Conservation (phyloP, 441 rosid species). For the Erysimum pusillum region DNA sequence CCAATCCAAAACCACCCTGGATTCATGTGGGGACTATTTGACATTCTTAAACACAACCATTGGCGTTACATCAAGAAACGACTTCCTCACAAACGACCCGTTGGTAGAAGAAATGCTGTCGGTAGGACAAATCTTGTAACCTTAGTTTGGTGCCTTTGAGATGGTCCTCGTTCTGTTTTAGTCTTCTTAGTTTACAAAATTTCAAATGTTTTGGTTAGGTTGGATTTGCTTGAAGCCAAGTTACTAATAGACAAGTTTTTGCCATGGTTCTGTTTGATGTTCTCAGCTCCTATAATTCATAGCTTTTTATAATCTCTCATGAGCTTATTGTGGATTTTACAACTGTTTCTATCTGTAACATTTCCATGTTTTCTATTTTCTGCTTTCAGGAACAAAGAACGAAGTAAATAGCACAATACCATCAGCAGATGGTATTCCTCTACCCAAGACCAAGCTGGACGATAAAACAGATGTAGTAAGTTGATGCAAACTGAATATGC, state of each 20-base stretch:
- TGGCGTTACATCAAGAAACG: slow-evolving; percentile 79
- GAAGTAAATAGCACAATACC: slow-evolving; percentile 33
- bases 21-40: slow-evolving; percentile 78
- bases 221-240: slow-evolving; percentile 8
- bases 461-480: slow-evolving; percentile 50
- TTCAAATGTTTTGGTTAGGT: neutral
- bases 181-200: neutral
- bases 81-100: slow-evolving; percentile 55
- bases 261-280: slow-evolving; percentile 18
- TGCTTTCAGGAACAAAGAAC: slow-evolving; percentile 47
- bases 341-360: slow-evolving; percentile 1
- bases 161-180: neutral
- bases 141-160: neutral
- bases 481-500: slow-evolving; percentile 20
- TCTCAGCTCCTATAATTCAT: neutral
- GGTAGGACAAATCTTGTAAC: slow-evolving; percentile 40
- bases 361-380: neutral
- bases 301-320: neutral
- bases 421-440: slow-evolving; percentile 22
- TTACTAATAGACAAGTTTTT: slow-evolving; percentile 3
- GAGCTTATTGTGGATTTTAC: slow-evolving; percentile 1
- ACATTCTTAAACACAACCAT: slow-evolving; percentile 67
- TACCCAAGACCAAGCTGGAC: slow-evolving; percentile 31
- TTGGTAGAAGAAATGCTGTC: slow-evolving; percentile 31
- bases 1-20: slow-evolving; percentile 53